Evolutionary conservation across 208 protist genomes (phyloP).

Genomic region (Leishmania arabica): DNA sequence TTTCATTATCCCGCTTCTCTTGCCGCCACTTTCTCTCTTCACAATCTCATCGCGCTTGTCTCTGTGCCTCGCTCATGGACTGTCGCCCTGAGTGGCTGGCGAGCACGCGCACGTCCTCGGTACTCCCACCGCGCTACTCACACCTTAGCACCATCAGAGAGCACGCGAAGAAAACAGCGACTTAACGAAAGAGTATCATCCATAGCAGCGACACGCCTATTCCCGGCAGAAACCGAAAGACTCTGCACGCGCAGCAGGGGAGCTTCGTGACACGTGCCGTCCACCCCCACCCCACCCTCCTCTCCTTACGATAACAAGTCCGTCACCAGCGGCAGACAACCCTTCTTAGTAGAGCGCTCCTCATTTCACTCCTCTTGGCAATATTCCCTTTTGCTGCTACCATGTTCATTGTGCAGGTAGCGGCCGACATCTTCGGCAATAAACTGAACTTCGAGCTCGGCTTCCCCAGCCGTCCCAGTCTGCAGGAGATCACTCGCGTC

Average conservation of each 20-base stretch:
- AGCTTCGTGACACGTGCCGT: not conserved
- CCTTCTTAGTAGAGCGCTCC: not conserved
- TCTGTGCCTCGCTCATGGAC: not conserved
- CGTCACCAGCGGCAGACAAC: not conserved
- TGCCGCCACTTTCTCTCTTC: not conserved
- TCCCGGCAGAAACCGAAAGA: not conserved
- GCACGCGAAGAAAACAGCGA: not conserved
- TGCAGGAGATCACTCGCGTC: constrained; percentile 71
- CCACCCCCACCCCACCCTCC: not conserved
- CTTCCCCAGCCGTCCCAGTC: constrained; percentile 66
- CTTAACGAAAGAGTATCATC: not conserved
- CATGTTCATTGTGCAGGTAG: constrained; percentile 88
- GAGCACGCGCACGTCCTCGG: not conserved
- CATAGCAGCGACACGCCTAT: not conserved
- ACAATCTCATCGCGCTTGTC: not conserved
- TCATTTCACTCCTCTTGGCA: not conserved
- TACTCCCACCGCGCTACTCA: not conserved
- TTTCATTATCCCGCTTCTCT: not conserved
- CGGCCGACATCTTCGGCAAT: constrained; percentile 89
- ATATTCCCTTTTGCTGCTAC: not conserved
- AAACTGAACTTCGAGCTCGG: constrained; percentile 92
- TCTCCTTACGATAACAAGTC: not conserved
- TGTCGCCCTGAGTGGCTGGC: not conserved
- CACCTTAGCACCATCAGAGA: not conserved
- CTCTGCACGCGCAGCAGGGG: not conserved